Base-by-base conservation (phyloP, 148 eudicot species). In the Nyssa sinensis region DNA sequence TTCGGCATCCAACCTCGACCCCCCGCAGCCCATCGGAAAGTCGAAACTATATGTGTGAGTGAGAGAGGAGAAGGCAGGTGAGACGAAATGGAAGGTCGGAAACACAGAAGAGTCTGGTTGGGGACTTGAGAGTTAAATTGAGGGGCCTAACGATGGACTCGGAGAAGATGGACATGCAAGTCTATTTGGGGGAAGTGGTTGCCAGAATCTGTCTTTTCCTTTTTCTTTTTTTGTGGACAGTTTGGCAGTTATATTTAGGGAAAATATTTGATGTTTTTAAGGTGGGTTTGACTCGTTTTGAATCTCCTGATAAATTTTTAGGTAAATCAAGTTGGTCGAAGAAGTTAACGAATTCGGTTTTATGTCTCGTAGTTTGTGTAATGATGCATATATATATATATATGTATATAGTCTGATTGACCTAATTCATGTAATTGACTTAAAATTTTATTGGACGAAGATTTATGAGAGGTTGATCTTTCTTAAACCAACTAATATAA, bases 11-110 rank as follows among this genome's bases (percentile, higher is more conserved):
- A 73, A 72, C 66, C 72, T 74, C 2, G 88, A 85, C 41, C 71
- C 84, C 47, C 77, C 82, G 37, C 82, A 75, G 7, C 88, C 88
- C 88, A 85, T 85, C 29, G 62, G 53, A 21, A 29, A 57, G 68
- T 37, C 13, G 31, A 35, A 66, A 39, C n/a, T n/a, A n/a, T n/a
- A n/a, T n/a, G 67, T 51, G 35, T 0, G 9, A 51, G 13, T 2
- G 28, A 34, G 29, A 19, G 23, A 66, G 24, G 57, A 29, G n/a
- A 30, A 49, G 31, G 39, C 19, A 51, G 75, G 33, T 5, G 11
- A 4, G 35, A 21, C 28, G 34, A 28, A 16, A 24, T 4, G 37
- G 31, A 65, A 66, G 55, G 73, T 53, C 62, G 29, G 13, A 70
- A 66, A 49, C 55, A 27, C 55, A 1, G 62, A 59, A 30, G 24